Evolutionary conservation across 495 filamentous ascomycete species (phyloP).

Genomic region (Hypoxylon fuscum): DNA sequence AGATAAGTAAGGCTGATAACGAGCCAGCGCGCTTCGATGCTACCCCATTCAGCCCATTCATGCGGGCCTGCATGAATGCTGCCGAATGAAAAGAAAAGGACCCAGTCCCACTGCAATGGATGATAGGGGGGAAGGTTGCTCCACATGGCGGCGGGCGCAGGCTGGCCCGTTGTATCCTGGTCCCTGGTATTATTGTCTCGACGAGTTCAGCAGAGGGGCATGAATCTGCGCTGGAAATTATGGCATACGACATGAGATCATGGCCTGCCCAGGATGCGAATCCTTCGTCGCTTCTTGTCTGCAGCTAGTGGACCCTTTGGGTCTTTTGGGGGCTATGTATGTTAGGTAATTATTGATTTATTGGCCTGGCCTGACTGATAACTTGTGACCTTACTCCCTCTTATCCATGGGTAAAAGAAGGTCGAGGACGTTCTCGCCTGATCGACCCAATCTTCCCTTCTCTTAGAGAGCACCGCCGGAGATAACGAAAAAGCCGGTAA

Average conservation of each 20-base stretch:
- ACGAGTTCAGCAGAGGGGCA: neutral
- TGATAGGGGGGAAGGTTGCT: too few relatives aligned
- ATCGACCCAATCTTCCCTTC: neutral
- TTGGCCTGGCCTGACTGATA: too few relatives aligned
- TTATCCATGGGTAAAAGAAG: neutral
- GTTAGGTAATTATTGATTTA: too few relatives aligned
- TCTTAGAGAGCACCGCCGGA: neutral
- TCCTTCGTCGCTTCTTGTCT: constrained; percentile 7
- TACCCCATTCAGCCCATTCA: neutral
- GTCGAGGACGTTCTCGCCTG: neutral
- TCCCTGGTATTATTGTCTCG: too few relatives aligned
- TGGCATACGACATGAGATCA: constrained; percentile 10
- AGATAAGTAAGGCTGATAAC: neutral
- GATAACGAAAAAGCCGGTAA: neutral
- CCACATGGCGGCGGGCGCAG: too few relatives aligned
- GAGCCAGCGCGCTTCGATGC: neutral
- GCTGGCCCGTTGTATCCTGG: neutral
- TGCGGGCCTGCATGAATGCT: neutral
- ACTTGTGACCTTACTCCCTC: too few relatives aligned
- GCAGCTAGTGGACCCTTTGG: neutral
- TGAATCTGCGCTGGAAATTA: neutral
- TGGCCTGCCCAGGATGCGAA: constrained; percentile 12
- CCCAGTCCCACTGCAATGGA: neutral
- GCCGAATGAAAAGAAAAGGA: neutral
- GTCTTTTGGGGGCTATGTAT: too few relatives aligned